These are phyloP conservation scores for Schizochytrium sp. DNA, from an alignment of 108 stramenopile species.

Conservation along the genomic window DNA sequence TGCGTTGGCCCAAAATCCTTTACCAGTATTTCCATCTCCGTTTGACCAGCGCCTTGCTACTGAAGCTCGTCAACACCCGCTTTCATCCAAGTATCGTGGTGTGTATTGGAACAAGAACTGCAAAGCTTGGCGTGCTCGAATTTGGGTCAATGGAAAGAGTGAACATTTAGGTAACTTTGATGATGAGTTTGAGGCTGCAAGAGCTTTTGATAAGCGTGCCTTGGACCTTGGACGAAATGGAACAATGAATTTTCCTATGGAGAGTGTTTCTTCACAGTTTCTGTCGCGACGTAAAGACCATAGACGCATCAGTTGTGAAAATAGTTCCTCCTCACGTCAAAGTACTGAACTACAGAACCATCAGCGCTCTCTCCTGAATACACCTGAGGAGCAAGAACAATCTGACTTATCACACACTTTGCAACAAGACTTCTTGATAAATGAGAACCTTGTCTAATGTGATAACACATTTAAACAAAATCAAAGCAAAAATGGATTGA, in stretches of 20 bases:
- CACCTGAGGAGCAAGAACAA: too few species aligned
- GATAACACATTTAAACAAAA: too few species aligned
- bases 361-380: too few species aligned
- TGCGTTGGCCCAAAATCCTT: neutral
- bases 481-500: too few species aligned
- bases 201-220: slow-evolving; percentile 18
- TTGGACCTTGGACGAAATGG: neutral
- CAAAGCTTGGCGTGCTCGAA: slow-evolving; percentile 22
- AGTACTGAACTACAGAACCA: too few species aligned
- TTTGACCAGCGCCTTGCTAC: neutral
- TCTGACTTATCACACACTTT: too few species aligned
- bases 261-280: neutral
- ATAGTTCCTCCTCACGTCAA: too few species aligned
- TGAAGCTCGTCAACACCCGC: neutral
- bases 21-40: neutral
- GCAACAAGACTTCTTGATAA: too few species aligned
- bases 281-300: neutral
- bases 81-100: neutral
- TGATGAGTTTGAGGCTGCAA: slow-evolving; percentile 57
- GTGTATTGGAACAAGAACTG: slow-evolving; percentile 4
- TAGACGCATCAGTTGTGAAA: neutral
- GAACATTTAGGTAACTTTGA: slow-evolving; percentile 56
- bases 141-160: neutral
- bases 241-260: neutral
- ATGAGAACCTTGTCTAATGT: too few species aligned